Conservation (phyloP, 1,284 basidiomycete genomes). For the Neonothopanus nambi region DNA sequence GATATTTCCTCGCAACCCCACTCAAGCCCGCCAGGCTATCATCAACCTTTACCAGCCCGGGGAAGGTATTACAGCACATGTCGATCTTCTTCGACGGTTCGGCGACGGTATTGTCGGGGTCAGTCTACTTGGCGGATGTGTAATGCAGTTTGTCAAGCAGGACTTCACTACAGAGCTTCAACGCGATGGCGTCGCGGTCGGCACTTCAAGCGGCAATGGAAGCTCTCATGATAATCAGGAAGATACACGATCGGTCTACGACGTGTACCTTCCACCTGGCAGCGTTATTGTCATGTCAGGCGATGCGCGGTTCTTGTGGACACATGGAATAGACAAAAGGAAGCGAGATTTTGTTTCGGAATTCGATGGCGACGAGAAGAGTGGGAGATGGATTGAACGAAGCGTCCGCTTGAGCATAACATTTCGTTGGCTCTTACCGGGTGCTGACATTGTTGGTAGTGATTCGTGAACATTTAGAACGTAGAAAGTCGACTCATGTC, state of each 20-base stretch:
- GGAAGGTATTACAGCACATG: conserved; percentile 78
- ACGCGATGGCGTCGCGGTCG: conserved; percentile 3
- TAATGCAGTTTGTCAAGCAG: conserved; percentile 63
- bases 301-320: conserved; percentile 73
- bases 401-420: conserved; percentile 71
- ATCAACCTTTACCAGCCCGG: conserved; percentile 78
- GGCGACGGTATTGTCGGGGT: conserved; percentile 82
- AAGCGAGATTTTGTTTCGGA: conserved; percentile 47
- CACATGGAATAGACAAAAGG: conserved; percentile 61
- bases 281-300: conserved; percentile 71
- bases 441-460: conserved; percentile 78
- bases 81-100: conserved; percentile 75
- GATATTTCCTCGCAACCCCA: conserved; percentile 30
- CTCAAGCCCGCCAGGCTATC: conserved; percentile 71
- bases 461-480: no score
- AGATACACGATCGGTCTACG: conserved; percentile 26
- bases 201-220: neutral
- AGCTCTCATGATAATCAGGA: neutral
- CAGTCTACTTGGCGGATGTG: conserved; percentile 70
- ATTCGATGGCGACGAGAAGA: conserved; percentile 9
- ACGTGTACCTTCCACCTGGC: conserved; percentile 64
- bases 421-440: conserved; percentile 75
- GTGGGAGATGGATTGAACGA: conserved; percentile 47
- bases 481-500: no score
- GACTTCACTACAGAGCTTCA: conserved; percentile 7